phyloP scores from a whole-genome alignment of 768 basidiomycete genomes.

The Clavulina sp. region DNA sequence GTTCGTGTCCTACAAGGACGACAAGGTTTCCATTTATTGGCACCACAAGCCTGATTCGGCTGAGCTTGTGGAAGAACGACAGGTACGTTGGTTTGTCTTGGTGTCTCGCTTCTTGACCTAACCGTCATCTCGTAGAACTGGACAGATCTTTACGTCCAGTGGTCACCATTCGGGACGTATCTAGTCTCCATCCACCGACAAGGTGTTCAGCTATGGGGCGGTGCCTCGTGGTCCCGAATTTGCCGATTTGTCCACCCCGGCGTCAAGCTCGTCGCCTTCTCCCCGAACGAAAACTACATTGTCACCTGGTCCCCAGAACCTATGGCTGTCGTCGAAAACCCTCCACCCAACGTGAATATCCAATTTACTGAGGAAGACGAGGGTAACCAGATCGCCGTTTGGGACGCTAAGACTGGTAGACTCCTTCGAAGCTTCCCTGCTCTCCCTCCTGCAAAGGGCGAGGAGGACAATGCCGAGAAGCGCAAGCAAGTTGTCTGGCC shows the following conservation, averaged over 20 bases:
- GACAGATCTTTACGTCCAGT: constrained; percentile 92
- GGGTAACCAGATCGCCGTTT: constrained; percentile 93
- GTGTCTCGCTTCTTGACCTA: constrained; percentile 1
- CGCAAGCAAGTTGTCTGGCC: constrained; percentile 90
- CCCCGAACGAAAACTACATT: constrained; percentile 88
- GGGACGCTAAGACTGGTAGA: constrained; percentile 89
- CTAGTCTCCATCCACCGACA: constrained; percentile 86
- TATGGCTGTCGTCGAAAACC: constrained; percentile 67
- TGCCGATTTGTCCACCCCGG: constrained; percentile 90
- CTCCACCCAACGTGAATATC: constrained; percentile 63
- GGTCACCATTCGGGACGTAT: constrained; percentile 95
- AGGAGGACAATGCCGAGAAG: constrained; percentile 22
- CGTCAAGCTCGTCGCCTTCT: constrained; percentile 92
- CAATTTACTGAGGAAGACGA: constrained; percentile 81
- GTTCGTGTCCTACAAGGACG: constrained; percentile 83
- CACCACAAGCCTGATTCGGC: constrained; percentile 69
- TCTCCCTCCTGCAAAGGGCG: constrained; percentile 29
- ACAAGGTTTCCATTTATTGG: constrained; percentile 83
- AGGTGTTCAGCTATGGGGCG: constrained; percentile 93
- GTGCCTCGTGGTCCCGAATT: constrained; percentile 71
- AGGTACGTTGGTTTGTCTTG: constrained; percentile 31
- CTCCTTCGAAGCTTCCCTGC: constrained; percentile 84
- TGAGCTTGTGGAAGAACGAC: constrained; percentile 57
- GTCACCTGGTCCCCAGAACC: constrained; percentile 96
- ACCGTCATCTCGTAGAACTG: constrained; percentile 41